Base-by-base conservation (phyloP, 352 stramenopile species). In the Phytopythium kandeliae region DNA sequence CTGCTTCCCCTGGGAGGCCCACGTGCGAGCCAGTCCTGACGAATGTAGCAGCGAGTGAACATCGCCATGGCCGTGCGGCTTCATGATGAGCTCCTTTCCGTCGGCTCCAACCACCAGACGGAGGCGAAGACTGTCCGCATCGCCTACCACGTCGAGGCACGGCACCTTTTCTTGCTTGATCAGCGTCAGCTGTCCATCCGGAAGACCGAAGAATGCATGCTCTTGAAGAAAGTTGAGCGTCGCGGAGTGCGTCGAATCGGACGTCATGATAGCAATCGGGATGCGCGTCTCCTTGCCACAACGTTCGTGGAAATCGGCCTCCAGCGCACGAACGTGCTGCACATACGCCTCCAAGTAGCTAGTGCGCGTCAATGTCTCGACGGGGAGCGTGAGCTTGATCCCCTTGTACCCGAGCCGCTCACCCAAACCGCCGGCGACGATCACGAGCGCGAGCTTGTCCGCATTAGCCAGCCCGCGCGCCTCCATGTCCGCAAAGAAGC, bases 101-200 rank as follows among this genome's bases (percentile, higher is more conserved):
- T 62, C 57, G 17, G 21, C 31, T 4, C 22, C 25, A 25, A 42
- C 16, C 7, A 43, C 35, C 28, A 89, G 66, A 25, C 80, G 91
- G 30, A 98, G 69, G 36, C 78, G 69, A 6, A 91, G 86, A 58
- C 85, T 78, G 24, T 86, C 78, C 17, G 49, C 51, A 17, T 35
- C 42, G 0, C 33, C 53, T 11, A 72, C 59, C 17, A 77, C 60
- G 25, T 85, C 62, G n/a, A 89, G 49, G 48, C 78, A 89, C 31
- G 96, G 81, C 31, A 99, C 97, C 57, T 98, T 98, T 52, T 99
- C 96, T 68, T 99, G 97, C 63, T 97, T 98, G 38, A 99, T 89
- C 56, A 99, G 86, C 19, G 78, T 89, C 17, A 99, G 68, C 62
- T 99, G 91, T 9, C 71, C 77, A 7, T 83, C 54, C 1, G 83